Base-by-base conservation (phyloP, 768 basidiomycete species). In the Boletus rex-veris region DNA sequence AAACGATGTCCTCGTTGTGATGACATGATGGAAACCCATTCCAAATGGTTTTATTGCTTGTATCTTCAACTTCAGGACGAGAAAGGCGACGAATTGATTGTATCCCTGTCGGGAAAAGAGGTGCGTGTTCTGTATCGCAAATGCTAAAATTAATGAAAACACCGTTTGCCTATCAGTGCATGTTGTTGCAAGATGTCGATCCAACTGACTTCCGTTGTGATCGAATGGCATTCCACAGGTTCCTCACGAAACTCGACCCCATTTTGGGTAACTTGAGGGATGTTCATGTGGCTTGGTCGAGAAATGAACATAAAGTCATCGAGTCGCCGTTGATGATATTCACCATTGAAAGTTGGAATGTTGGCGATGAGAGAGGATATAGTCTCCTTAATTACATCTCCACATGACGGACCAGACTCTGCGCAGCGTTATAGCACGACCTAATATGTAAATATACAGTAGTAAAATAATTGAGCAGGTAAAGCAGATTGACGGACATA, bases 31-130 rank as follows among this genome's bases (percentile, higher is more conserved):
- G 72, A 77, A 38, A 76, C 79, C 46, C 78, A 77, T 54, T 75
- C 78, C 44, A 73, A 70, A 35, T 77, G 76, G 51, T 66, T 72
- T 45, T 87, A 77, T 52, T 67, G 77, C 45, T 66, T 87, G 49
- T 78, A 73, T 48, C 53, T 88, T 46, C 69, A 71, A 36, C 61
- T 88, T 15, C 72, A 81, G 60, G 85, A 88, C 52, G 75, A 76
- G 35, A 63, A 70, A 11, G 77, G 75, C 5, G 52, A 63, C 4
- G 66, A 71, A 33, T 61, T 86, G 15, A 64, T 71, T 6, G 70
- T 86, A 3, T 75, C 77, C 6, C 69, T 83, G n/a, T 75, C 74
- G 30, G 76, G 81, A 37, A 71, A 79, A 54, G 80, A 72, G 59
- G 76, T 77, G 16, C 24, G 72, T 64, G 41, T 37, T 40, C 16